Base-by-base conservation (phyloP, 1,139 yeast genomes). In the Candida gigantensis region DNA sequence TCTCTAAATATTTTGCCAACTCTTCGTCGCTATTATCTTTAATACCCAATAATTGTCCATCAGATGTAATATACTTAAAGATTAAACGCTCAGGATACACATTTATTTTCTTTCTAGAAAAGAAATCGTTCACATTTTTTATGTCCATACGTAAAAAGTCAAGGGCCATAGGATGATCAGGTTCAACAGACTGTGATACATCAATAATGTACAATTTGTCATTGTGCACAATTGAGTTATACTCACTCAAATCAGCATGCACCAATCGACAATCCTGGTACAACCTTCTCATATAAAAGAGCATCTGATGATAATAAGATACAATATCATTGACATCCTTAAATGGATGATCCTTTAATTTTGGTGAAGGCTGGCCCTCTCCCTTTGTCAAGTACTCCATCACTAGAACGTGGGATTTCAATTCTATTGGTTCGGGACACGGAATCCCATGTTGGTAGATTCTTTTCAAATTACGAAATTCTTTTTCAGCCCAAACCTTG, bases 401-500 rank as follows among this genome's bases (percentile, higher is more conserved):
- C 19, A 90, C 95, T 43, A 94, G 67, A 3, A 94, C 97, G 62
- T 94, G 97, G 21, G 90, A 78, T 50, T 87, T 81, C 42, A 94
- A 72, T 50, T 87, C 95, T 13, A 88, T 61, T 1, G 99, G 98
- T 55, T 86, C 84, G 0, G 99, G 98, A 37, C 90, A 84, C 10
- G 96, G 95, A 32, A 94, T 85, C 0, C 95, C 95, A 41, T 81
- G 75, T 34, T 74, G 62, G 56, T 85, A 70, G 16, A 94, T 70
- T 55, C 99, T 72, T 55, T 87, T 90, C 59, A 94, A 70, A 56
- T 94, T 94, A 40, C 99, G 68, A 51, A 89, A 90, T 61, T 94
- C 99, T 55, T 94, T 94, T 58, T 94, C 98, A 0, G 98, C 98
- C 99, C 99, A 94, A 23, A 90, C 74, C 58, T 88, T 87, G 43